Percentiles rank a stretch among this genome's conserved stretches.
Evolutionary conservation across 1,139 yeast genomes (phyloP).

Genomic region (Blastobotrys aristatus): DNA sequence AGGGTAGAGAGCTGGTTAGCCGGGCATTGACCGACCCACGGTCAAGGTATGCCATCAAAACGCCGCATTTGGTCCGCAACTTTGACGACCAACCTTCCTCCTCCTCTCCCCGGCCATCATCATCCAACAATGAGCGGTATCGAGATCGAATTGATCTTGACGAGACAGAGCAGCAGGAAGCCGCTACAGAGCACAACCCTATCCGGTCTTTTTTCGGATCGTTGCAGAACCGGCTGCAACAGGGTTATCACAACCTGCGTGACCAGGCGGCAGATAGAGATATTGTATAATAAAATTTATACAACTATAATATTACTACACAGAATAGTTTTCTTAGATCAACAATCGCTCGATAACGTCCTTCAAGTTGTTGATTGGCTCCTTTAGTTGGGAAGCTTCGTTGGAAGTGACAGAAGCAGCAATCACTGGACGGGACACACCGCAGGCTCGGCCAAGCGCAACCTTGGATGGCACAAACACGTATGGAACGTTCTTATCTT

Average conservation of each 20-base stretch:
- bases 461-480: slow-evolving; percentile 98
- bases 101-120: background rate
- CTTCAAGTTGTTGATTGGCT: slow-evolving; percentile 95
- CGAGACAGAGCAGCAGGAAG: background rate
- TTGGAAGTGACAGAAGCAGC: slow-evolving; percentile 98
- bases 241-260: slow-evolving; percentile 17
- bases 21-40: slow-evolving; percentile 32
- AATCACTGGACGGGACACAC: slow-evolving; percentile 98
- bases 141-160: background rate
- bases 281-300: background rate
- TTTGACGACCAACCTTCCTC: background rate
- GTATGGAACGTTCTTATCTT: slow-evolving; percentile 98
- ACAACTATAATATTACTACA: background rate
- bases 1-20: slow-evolving; percentile 37
- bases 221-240: slow-evolving; percentile 19
- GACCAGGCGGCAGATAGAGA: slow-evolving; percentile 8
- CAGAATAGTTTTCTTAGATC: slow-evolving; percentile 46
- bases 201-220: slow-evolving; percentile 20
- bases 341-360: slow-evolving; percentile 98
- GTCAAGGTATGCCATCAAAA: slow-evolving; percentile 23
- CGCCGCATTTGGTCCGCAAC: slow-evolving; percentile 4
- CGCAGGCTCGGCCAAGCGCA: slow-evolving; percentile 99
- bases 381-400: slow-evolving; percentile 97
- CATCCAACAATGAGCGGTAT: background rate
- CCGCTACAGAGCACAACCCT: too few relatives aligned